Evolutionary conservation across 163 green algal genomes (phyloP).

Genomic region (Smithsoniella earleae): DNA sequence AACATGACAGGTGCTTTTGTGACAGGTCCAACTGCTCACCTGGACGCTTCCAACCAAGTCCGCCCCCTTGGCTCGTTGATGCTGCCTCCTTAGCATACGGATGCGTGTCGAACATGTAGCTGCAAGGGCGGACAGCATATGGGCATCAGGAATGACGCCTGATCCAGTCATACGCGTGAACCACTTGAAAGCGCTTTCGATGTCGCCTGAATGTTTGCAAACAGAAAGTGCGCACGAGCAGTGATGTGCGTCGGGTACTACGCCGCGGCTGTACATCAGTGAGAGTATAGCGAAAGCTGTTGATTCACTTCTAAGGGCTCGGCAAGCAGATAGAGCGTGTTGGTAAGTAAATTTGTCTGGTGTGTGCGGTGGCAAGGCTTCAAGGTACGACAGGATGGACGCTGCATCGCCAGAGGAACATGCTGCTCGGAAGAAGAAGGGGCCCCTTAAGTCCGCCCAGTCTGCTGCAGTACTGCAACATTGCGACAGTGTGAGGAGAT

Average conservation of each 20-base stretch:
- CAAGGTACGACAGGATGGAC: slow-evolving; percentile 4
- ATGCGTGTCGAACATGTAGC: not conserved
- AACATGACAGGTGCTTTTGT: not conserved
- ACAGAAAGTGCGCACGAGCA: slow-evolving; percentile 1
- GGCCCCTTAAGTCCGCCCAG: not conserved
- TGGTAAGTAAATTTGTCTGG: not conserved
- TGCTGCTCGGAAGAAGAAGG: not conserved
- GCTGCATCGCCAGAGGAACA: not conserved
- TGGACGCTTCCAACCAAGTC: not conserved
- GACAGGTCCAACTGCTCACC: not conserved
- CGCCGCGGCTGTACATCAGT: not conserved
- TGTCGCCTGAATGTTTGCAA: not conserved
- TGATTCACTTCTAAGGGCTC: not conserved
- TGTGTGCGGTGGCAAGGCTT: not conserved
- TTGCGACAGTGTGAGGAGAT: not conserved
- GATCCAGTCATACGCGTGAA: slow-evolving; percentile 6
- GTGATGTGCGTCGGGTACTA: slow-evolving; percentile 17
- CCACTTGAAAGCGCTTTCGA: slow-evolving; percentile 1
- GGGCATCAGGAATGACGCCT: not conserved
- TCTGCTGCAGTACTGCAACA: slow-evolving; percentile 8
- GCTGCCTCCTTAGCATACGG: not conserved
- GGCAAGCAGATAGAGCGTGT: slow-evolving; percentile 2
- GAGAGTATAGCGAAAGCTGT: not conserved
- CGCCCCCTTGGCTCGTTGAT: not conserved
- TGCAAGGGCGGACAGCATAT: slow-evolving; percentile 15